Base-by-base conservation (phyloP, 495 filamentous ascomycete species). In the Aspergillus affinis region DNA sequence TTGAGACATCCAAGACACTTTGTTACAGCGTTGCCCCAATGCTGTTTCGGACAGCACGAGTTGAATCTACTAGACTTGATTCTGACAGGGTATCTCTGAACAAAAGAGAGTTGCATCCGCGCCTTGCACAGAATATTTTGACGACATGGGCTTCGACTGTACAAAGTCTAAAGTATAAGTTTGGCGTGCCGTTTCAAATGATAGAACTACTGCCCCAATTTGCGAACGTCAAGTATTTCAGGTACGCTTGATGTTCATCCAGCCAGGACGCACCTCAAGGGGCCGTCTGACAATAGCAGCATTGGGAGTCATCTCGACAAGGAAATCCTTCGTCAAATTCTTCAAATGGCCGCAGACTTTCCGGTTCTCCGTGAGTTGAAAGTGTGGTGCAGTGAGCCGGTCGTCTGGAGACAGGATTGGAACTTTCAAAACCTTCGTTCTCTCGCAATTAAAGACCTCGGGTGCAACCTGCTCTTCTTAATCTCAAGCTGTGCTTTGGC, bases 381-480 rank as follows among this genome's bases (percentile, higher is more conserved):
- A 36, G 51, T 36, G 30, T 54, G 20, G 51, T 54, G 51, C 32
- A 36, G 29, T 29, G 26, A 18, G 30, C 51, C 51, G 10, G 51
- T 36, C 30, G 51, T 36, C 51, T 54, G 51, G 51, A 36, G 51
- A 54, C 51, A 54, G 20, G 19, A 54, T 54, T 54, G 51, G 51
- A 54, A 54, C 23, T 54, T 54, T 36, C 51, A 54, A 36, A 54
- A 54, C 36, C 51, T 54, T 30, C 51, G 51, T 54, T 54, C 32
- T 54, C 51, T 54, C 20, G 51, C 19, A 26, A 30, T 54, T 54
- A 54, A 54, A 54, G 51, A 26, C 13, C 51, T 54, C 29, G 51
- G 51, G 12, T 54, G 51, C 51, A 15, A 54, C 51, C 23, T 54
- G 26, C 26, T 54, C 51, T 54, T 30, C 29, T 54, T 27, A 36